Conservation (phyloP, 1,284 basidiomycete genomes). For the Melanopsichium pennsylvanicum region DNA sequence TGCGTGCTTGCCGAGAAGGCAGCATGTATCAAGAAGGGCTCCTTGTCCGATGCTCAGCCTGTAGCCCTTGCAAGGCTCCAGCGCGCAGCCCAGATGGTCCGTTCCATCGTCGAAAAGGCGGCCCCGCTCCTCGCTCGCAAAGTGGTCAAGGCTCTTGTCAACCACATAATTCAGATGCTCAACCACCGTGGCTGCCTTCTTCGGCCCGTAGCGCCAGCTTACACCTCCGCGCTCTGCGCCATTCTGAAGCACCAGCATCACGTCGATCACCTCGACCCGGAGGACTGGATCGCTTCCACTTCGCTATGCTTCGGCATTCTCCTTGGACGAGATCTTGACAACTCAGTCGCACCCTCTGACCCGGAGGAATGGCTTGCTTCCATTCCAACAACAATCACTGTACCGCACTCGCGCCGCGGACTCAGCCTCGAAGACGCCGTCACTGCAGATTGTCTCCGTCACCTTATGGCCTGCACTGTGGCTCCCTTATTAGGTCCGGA, state of each 20-base stretch:
- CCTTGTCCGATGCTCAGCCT: conserved; percentile 63
- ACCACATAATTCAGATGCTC: conserved; percentile 75
- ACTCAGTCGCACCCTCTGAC: background rate
- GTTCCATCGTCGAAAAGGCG: conserved; percentile 75
- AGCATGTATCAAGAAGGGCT: conserved; percentile 70
- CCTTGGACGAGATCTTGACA: conserved; percentile 33
- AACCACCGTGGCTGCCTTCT: conserved; percentile 72
- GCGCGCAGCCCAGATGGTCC: conserved; percentile 74
- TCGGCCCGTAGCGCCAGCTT: conserved; percentile 77
- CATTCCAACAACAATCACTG: background rate
- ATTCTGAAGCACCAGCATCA: conserved; percentile 77
- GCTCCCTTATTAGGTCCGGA: conserved; percentile 38
- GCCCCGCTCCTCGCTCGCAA: conserved; percentile 71
- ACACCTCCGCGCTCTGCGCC: conserved; percentile 78
- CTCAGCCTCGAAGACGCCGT: conserved; percentile 51
- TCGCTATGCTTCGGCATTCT: conserved; percentile 73
- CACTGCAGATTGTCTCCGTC: conserved; percentile 36
- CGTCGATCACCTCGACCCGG: conserved; percentile 76
- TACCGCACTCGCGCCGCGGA: background rate
- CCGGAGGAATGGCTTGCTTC: conserved; percentile 14
- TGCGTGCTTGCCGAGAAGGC: conserved; percentile 74
- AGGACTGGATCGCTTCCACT: conserved; percentile 76
- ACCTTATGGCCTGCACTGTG: conserved; percentile 29
- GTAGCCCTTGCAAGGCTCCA: conserved; percentile 72
- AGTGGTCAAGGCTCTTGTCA: conserved; percentile 72